phyloP scores from a whole-genome alignment of 345 rosid genomes.

The Populus alba region DNA sequence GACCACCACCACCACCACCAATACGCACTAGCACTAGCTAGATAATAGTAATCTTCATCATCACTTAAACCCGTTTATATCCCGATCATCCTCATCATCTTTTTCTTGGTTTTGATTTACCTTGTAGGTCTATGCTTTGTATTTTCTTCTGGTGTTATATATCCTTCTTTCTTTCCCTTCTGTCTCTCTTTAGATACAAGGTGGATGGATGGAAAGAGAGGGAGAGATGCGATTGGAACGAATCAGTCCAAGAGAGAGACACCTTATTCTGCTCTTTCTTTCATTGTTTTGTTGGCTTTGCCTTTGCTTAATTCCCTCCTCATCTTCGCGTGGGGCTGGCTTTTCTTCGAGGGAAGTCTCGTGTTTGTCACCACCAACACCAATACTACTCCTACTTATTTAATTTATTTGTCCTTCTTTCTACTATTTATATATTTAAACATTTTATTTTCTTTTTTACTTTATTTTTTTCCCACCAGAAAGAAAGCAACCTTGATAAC shows the following conservation, averaged over 20 bases:
- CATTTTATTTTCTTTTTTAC: neutral
- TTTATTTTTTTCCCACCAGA: neutral
- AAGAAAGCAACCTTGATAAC: neutral
- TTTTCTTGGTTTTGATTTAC: neutral
- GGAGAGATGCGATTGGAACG: slow-evolving; percentile 22
- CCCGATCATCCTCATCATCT: neutral
- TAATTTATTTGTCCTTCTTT: slow-evolving; percentile 16
- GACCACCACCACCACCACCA: slow-evolving; percentile 13
- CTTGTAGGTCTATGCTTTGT: neutral
- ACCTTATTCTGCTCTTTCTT: slow-evolving; percentile 26
- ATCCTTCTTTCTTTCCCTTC: neutral
- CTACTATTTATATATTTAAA: neutral
- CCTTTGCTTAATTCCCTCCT: slow-evolving; percentile 8
- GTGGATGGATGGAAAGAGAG: neutral
- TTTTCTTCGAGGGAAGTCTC: slow-evolving; percentile 20
- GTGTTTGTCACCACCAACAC: slow-evolving; percentile 11
- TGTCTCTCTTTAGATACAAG: neutral
- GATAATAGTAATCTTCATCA: neutral
- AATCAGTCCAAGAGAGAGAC: slow-evolving; percentile 26
- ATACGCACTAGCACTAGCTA: neutral
- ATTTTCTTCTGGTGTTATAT: neutral
- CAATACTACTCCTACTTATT: neutral
- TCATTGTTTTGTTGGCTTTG: neutral
- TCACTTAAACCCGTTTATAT: slow-evolving; percentile 1
- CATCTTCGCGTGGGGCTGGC: slow-evolving; percentile 22